Evolutionary conservation across 78 protist species (phyloP).

Genomic region (Thecamonas trahens): DNA sequence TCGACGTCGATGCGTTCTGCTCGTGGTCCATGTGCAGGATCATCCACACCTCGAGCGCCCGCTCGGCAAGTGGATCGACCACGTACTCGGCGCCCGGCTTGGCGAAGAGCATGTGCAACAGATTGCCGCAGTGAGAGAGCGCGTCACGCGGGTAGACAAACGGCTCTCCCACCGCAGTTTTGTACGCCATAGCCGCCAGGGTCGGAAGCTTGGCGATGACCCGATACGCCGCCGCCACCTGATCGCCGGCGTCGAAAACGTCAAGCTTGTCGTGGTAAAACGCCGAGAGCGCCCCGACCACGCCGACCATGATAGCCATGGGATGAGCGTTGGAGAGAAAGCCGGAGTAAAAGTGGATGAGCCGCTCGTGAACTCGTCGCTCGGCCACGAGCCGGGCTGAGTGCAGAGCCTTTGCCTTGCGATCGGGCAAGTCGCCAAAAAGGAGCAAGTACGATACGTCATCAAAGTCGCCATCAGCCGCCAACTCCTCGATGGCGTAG

Average conservation of each 20-base stretch:
- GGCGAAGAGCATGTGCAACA: constrained; percentile 54
- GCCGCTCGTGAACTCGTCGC: constrained; percentile 16
- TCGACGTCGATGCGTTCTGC: constrained; percentile 73
- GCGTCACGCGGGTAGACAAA: constrained; percentile 38
- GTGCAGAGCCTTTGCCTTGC: too few relatives aligned
- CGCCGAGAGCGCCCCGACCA: background rate
- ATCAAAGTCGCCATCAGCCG: constrained; percentile 16
- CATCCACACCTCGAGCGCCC: too few relatives aligned
- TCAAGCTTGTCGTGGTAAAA: constrained; percentile 28
- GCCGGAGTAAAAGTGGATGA: background rate
- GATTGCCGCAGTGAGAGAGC: constrained; percentile 42
- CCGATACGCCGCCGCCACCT: constrained; percentile 45
- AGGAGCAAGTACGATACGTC: constrained; percentile 24
- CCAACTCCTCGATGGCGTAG: too few relatives aligned
- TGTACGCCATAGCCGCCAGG: constrained; percentile 62
- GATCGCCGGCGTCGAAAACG: background rate
- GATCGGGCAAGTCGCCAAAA: constrained; percentile 25
- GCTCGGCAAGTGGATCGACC: background rate
- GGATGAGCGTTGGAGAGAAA: constrained; percentile 51
- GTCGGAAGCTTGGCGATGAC: constrained; percentile 63
- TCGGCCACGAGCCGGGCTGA: too few relatives aligned
- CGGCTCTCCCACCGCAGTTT: background rate
- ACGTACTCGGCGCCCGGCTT: constrained; percentile 9
- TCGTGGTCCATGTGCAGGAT: constrained; percentile 83
- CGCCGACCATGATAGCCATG: constrained; percentile 24